Evolutionary conservation across 2,329 filamentous ascomycete genomes (phyloP), one percentile per base, ranked within the genome.

Genomic region (Botryosphaeria dothidea): DNA sequence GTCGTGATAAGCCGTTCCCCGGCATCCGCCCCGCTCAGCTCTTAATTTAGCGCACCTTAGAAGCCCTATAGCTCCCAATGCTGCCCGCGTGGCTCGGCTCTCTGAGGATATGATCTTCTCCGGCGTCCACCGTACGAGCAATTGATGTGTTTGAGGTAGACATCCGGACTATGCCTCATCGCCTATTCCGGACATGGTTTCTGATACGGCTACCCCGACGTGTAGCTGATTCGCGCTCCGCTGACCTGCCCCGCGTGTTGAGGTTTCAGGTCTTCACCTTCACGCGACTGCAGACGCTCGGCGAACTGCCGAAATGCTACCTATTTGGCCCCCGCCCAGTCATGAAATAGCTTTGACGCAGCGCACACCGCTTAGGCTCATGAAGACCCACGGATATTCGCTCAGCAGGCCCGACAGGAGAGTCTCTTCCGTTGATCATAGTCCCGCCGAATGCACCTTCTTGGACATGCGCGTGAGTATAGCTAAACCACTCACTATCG

Each of bases 1-100:
- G 15, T 8, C 36, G 21, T 38, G 36, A 58, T 58, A 58, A 58
- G 56, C 56, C 23, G 56, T 23, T 25, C 38, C 52, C 27, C 56
- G 46, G 41, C 56, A 25, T 46, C 56, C 56, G 56, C 56, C 56
- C 56, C 56, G 41, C 56, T 46, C 54, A 43, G 54, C 54, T 58
- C 36, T 15, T 25, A 13, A 43, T 3, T 31, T 58, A 58, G 54
- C 51, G 51, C 51, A 9, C 21, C 52, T 56, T 27, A n/a, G 7
- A n/a, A 51, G 46, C 23, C 17, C 46, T 49, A 29, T 31, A 27
- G 46, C 13, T n/a, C 46, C 29, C 46, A 51, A 31, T 29, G 23
- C 46, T 19, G 25, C 21, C 19, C 54, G 36, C 36, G 51, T 54
- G 51, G 29, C 25, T 19, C 13, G 46, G 21, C 46, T 31, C 25